Conservation (phyloP, 192 early-diverging fungal genomes). For the Umbelopsis sp. region DNA sequence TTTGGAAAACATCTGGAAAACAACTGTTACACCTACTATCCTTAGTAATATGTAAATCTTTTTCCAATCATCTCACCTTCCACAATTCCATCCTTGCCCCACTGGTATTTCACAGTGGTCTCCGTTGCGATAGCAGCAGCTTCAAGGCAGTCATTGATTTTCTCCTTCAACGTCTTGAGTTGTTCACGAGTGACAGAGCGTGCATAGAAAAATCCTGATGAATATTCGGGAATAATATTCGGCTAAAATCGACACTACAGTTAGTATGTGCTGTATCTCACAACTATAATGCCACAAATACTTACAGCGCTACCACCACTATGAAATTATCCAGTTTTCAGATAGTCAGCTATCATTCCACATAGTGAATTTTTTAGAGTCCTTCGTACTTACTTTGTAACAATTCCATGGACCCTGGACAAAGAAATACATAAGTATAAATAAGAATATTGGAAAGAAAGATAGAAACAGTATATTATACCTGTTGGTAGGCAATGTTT, state of each 20-base stretch:
- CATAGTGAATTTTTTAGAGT: too few relatives aligned
- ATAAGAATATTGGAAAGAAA: too few relatives aligned
- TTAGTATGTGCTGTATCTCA: neutral
- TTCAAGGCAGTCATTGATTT: constrained; percentile 50
- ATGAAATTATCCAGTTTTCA: constrained; percentile 20
- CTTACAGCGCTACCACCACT: constrained; percentile 46
- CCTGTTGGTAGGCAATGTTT: constrained; percentile 49
- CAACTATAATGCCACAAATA: neutral
- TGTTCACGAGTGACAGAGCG: constrained; percentile 51
- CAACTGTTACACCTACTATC: neutral
- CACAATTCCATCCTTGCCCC: constrained; percentile 37
- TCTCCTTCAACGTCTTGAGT: constrained; percentile 41
- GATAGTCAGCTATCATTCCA: too few relatives aligned
- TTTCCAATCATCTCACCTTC: constrained; percentile 36
- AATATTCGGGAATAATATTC: constrained; percentile 62
- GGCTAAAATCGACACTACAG: constrained; percentile 21
- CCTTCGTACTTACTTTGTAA: constrained; percentile 35
- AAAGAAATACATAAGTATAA: neutral
- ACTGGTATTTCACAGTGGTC: constrained; percentile 45
- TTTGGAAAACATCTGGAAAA: constrained; percentile 64
- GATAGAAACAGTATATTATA: neutral
- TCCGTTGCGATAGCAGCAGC: constrained; percentile 61
- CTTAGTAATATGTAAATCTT: neutral
- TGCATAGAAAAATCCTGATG: constrained; percentile 47
- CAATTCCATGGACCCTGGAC: constrained; percentile 63